A percentile compares a stretch with the other conserved stretches of the same genome.
These are phyloP conservation scores for Trypanosoma cruzi DNA, from an alignment of 208 protist genomes.

Conservation along the genomic window DNA sequence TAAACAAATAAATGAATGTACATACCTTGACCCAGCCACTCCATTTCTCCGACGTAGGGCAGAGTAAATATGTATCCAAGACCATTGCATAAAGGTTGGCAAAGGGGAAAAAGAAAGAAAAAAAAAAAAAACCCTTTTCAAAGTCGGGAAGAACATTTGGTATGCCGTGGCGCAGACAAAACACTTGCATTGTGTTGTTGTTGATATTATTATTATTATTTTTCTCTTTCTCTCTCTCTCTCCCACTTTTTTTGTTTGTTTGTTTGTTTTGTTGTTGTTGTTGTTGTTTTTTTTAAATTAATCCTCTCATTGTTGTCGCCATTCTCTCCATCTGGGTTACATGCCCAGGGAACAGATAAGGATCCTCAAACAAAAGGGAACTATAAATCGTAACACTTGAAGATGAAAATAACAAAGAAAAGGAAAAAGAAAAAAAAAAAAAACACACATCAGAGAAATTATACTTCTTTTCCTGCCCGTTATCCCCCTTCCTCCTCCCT, in stretches of 20 bases:
- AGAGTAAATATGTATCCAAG: too few relatives aligned
- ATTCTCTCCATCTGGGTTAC: not conserved
- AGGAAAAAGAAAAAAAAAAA: slow-evolving; percentile 1
- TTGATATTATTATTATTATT: too few relatives aligned
- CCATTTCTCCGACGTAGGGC: too few relatives aligned
- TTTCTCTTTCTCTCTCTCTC: not conserved
- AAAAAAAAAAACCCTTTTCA: not conserved
- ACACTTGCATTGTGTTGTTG: too few relatives aligned
- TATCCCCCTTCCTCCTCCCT: too few relatives aligned
- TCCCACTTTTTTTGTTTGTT: slow-evolving; percentile 2
- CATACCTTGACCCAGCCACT: too few relatives aligned
- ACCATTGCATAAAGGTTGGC: not conserved
- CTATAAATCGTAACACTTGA: too few relatives aligned
- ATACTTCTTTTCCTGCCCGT: not conserved
- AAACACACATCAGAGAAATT: slow-evolving; percentile 1
- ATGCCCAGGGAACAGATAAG: not conserved
- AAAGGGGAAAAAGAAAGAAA: too few relatives aligned
- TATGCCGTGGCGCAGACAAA: not conserved
- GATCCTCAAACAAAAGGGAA: not conserved
- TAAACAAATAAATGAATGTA: too few relatives aligned
- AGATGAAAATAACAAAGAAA: not conserved
- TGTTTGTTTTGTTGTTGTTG: too few relatives aligned
- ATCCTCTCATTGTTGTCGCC: not conserved
- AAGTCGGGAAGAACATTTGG: not conserved
- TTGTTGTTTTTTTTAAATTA: too few relatives aligned